Evolutionary conservation across 768 basidiomycete species (phyloP).

Genomic region (Coprinellus micaceus): DNA sequence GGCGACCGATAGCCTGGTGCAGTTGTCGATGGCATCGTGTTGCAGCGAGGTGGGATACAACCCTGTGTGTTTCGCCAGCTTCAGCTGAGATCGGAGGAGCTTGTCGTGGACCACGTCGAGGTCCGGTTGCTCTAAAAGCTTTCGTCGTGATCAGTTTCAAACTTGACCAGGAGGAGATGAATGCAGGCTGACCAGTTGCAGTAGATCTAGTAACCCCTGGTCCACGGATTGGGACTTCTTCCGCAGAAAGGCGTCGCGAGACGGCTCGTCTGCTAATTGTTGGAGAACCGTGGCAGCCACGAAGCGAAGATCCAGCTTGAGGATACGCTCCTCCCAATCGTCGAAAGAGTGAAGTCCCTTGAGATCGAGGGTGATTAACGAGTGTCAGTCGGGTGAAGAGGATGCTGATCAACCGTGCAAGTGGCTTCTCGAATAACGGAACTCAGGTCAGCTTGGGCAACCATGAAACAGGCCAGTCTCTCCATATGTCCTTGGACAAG

Average conservation of each 20-base stretch:
- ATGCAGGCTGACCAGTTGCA: neutral
- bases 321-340: neutral
- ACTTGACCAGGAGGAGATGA: neutral
- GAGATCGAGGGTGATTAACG: neutral
- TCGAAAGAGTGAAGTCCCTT: neutral
- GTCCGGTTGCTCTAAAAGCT: slow-evolving; percentile 1
- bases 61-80: neutral
- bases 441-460: neutral
- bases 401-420: neutral
- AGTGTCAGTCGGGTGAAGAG: neutral
- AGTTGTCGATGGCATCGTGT: neutral
- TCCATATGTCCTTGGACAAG: neutral
- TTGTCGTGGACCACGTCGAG: neutral
- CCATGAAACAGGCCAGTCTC: neutral
- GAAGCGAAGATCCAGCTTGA: neutral
- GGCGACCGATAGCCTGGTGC: neutral
- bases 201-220: neutral
- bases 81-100: slow-evolving; percentile 1
- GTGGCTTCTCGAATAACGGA: too few relatives aligned
- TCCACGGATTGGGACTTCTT: neutral
- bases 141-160: neutral
- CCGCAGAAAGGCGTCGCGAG: neutral
- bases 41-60: slow-evolving; percentile 4
- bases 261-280: neutral
- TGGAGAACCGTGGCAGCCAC: neutral